Evolutionary conservation across 495 filamentous ascomycete species (phyloP).

Genomic region (Lasiosphaeriaceae sp.): DNA sequence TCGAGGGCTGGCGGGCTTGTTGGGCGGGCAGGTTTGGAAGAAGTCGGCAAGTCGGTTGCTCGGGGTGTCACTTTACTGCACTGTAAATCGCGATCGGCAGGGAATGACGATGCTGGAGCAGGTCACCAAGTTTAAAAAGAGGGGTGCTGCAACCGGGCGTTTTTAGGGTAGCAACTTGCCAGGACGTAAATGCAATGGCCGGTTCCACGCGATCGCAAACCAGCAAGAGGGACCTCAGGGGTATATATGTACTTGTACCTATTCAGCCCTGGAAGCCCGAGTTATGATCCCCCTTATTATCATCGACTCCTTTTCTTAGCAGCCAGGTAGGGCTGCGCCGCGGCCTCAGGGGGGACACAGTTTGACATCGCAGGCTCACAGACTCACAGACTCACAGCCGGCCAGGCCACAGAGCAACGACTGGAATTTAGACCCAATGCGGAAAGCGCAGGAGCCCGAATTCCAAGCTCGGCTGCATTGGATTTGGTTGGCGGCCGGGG

Average conservation of each 20-base stretch:
- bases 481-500: too few species aligned
- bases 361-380: not conserved
- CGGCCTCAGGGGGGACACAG: not conserved
- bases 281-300: not conserved
- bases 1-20: not conserved
- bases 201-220: not conserved
- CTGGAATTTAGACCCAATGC: not conserved
- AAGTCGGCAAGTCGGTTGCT: not conserved
- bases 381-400: too few species aligned
- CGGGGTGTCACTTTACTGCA: not conserved
- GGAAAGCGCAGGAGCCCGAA: not conserved
- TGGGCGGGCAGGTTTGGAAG: not conserved
- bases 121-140: constrained; percentile 8
- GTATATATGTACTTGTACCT: too few species aligned
- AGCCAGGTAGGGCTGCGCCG: not conserved
- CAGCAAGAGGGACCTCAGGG: too few species aligned
- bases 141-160: constrained; percentile 3
- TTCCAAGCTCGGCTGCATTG: constrained; percentile 1
- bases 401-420: too few species aligned
- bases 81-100: constrained; percentile 22
- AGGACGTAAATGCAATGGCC: constrained; percentile 17
- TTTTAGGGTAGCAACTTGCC: constrained; percentile 4
- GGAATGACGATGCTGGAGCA: constrained; percentile 28
- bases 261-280: not conserved
- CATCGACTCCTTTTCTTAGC: not conserved